A percentile compares a stretch with the other conserved stretches of the same genome.
phyloP scores from a whole-genome alignment of 2,329 filamentous ascomycete genomes.

The Arthrobotrys sphaeroides region DNA sequence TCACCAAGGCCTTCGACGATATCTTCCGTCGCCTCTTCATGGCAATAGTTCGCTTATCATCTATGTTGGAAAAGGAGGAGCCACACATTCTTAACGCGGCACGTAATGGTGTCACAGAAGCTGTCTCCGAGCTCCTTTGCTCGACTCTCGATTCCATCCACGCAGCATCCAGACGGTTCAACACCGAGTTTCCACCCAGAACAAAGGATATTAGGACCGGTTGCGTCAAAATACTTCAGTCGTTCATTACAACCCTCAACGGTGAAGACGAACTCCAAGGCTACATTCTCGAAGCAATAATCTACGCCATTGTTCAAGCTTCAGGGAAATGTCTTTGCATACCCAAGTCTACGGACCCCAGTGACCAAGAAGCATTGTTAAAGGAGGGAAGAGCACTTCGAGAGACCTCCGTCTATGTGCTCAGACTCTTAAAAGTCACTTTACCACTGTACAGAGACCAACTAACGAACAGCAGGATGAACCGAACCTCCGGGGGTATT shows the following conservation, averaged over 20 bases:
- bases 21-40: constrained; percentile 47
- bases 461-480: neutral
- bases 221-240: constrained; percentile 41
- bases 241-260: constrained; percentile 41
- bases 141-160: constrained; percentile 53
- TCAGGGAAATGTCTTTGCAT: constrained; percentile 45
- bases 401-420: constrained; percentile 55
- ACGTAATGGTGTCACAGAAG: constrained; percentile 1
- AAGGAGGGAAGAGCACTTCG: constrained; percentile 23
- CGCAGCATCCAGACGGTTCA: constrained; percentile 39
- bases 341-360: neutral
- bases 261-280: constrained; percentile 37
- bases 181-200: neutral
- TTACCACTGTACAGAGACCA: constrained; percentile 38
- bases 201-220: constrained; percentile 51
- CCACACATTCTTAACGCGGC: neutral
- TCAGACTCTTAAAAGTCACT: constrained; percentile 54
- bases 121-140: constrained; percentile 32
- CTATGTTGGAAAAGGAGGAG: constrained; percentile 3
- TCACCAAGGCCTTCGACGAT: constrained; percentile 34
- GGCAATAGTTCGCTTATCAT: constrained; percentile 20
- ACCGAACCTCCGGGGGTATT: neutral
- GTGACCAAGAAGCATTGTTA: neutral
- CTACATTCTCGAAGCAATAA: constrained; percentile 53
- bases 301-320: constrained; percentile 53